Base-by-base conservation (phyloP, 2,329 filamentous ascomycete species). In the Fusarium duplospermum region DNA sequence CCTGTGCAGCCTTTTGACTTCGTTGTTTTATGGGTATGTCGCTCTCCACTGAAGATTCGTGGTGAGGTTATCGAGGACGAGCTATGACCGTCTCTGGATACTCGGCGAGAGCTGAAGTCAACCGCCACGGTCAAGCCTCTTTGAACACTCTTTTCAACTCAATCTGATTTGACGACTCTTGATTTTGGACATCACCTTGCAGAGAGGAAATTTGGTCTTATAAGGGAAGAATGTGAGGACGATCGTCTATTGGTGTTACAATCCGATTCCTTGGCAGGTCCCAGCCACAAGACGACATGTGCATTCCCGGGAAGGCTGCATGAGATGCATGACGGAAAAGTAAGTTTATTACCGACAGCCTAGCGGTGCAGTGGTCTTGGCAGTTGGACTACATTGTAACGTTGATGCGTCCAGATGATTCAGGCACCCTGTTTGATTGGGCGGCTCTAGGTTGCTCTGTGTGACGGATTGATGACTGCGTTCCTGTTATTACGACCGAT, bases 111-210 rank as follows among this genome's bases (percentile, higher is more conserved):
- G 1, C 7, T 27, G 16, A 29, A 50, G 45, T 5, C 22, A 4
- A n/a, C 10, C 9, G 22, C 45, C 45, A 27, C n/a, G 6, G 22
- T 11, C 24, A 27, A 50, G 45, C 45, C 22, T n/a, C 45, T 47
- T 45, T n/a, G 4, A 11, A 0, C 45, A 5, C 24, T 4, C 5
- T 27, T 9, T 29, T 18, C 22, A 50, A 29, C 9, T 1, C 4
- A 22, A 27, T 24, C 45, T 27, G 4, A 0, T 11, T n/a, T 27
- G 16, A n/a, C 6, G 11, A 6, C 18, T 13, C 45, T 27, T 9
- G 2, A 5, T 6, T 8, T 1, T 11, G 5, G 10, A 3, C 0
- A 50, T 11, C 2, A 18, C 45, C 22, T 0, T 10, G 9, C n/a
- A n/a, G 13, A 18, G 9, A 50, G 4, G 22, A 27, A 50, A 29